Conservation (phyloP, 805 yeast genomes). For the Saturnispora dispora region DNA sequence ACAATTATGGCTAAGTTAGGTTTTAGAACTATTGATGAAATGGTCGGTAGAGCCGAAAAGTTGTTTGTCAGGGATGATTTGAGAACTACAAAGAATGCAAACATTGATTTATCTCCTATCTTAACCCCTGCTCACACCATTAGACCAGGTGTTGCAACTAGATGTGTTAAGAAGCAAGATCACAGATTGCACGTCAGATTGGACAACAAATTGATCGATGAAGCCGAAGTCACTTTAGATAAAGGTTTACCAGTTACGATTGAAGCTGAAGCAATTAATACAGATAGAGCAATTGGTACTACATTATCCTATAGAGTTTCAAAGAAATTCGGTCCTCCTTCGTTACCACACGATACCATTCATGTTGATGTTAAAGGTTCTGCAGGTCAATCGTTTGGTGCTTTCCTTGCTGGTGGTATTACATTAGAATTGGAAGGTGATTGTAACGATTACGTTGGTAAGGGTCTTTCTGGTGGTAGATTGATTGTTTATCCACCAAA, state of each 20-base stretch:
- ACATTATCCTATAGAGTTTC: constrained; percentile 91
- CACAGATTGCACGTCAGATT: constrained; percentile 86
- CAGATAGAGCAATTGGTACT: constrained; percentile 94
- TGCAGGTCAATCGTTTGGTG: constrained; percentile 99
- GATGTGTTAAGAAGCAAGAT: constrained; percentile 88
- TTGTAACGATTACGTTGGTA: constrained; percentile 96
- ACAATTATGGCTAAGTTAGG: constrained; percentile 91
- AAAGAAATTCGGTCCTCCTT: constrained; percentile 84
- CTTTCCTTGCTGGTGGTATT: constrained; percentile 91
- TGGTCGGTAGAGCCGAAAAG: constrained; percentile 96
- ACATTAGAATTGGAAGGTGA: constrained; percentile 95
- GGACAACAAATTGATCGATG: constrained; percentile 93
- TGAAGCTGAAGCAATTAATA: constrained; percentile 87
- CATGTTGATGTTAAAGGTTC: constrained; percentile 87
- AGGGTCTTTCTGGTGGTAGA: constrained; percentile 94
- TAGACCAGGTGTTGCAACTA: constrained; percentile 94
- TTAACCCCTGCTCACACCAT: constrained; percentile 94
- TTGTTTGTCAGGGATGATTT: constrained; percentile 75
- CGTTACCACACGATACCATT: constrained; percentile 92
- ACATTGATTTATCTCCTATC: constrained; percentile 85
- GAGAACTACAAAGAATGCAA: constrained; percentile 82
- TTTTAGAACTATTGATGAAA: constrained; percentile 90
- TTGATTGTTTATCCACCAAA: constrained; percentile 86
- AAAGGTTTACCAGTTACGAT: constrained; percentile 94
- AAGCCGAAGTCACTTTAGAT: constrained; percentile 89